Evolutionary conservation across 768 basidiomycete species (phyloP).

Genomic region (Suillus lakei): DNA sequence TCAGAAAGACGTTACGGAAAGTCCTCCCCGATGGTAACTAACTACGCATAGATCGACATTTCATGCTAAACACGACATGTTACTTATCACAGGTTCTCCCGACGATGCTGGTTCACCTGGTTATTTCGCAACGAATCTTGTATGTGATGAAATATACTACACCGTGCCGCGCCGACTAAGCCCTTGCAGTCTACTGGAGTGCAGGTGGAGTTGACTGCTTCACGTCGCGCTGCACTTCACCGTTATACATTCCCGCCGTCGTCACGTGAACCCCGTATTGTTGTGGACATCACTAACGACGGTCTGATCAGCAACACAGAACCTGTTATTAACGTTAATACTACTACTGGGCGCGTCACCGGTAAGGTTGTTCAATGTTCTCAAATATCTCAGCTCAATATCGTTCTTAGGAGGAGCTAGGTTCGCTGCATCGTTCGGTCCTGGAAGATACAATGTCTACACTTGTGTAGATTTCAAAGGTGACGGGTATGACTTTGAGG

Average conservation of each 20-base stretch:
- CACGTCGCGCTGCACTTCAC: slow-evolving; percentile 62
- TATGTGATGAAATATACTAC: slow-evolving; percentile 24
- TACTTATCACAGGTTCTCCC: slow-evolving; percentile 46
- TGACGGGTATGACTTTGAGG: slow-evolving; percentile 48
- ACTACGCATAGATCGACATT: background rate
- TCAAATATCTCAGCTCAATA: background rate
- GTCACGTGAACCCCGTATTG: slow-evolving; percentile 53
- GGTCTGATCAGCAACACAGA: slow-evolving; percentile 56
- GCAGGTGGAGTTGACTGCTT: slow-evolving; percentile 63
- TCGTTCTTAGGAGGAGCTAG: slow-evolving; percentile 35
- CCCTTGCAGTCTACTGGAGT: slow-evolving; percentile 53
- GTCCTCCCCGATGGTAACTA: slow-evolving; percentile 51
- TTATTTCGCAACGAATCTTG: slow-evolving; percentile 67
- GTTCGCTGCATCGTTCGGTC: slow-evolving; percentile 64
- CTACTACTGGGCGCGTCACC: slow-evolving; percentile 52
- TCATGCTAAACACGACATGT: background rate
- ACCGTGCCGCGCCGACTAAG: background rate
- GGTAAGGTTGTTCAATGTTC: slow-evolving; percentile 31
- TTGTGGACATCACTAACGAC: slow-evolving; percentile 67
- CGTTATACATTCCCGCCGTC: slow-evolving; percentile 59
- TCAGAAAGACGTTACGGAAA: slow-evolving; percentile 53
- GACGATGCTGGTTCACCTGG: slow-evolving; percentile 69
- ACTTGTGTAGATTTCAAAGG: slow-evolving; percentile 67
- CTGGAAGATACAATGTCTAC: slow-evolving; percentile 59
- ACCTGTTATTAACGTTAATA: slow-evolving; percentile 53